These are phyloP conservation scores for Globisporangium alternatum DNA, from an alignment of 352 stramenopile species.

Conservation along the genomic window DNA sequence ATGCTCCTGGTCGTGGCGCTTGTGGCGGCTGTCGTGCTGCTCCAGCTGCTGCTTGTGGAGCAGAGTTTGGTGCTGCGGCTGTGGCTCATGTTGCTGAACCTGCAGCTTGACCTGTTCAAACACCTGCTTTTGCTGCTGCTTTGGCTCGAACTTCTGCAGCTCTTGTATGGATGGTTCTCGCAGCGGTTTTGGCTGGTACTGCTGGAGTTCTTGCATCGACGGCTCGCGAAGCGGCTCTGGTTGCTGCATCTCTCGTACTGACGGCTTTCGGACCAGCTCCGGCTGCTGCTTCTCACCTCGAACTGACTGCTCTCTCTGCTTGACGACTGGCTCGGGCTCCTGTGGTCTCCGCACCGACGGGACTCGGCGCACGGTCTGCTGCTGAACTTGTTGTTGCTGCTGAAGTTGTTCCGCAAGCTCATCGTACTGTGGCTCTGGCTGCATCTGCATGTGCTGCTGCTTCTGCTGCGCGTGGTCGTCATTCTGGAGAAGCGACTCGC, in stretches of 20 bases:
- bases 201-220: background rate
- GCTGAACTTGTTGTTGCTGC: background rate
- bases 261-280: background rate
- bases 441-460: slow-evolving; percentile 2
- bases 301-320: background rate
- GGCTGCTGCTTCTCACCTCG: background rate
- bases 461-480: background rate
- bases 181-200: background rate
- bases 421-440: background rate
- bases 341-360: no score
- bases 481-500: background rate
- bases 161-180: background rate
- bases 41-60: slow-evolving; percentile 31
- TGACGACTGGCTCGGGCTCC: background rate
- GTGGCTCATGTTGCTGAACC: background rate
- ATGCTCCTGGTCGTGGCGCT: background rate
- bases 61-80: slow-evolving; percentile 3
- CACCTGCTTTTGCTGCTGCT: background rate
- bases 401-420: slow-evolving; percentile 1
- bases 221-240: background rate
- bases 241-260: background rate
- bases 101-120: background rate
- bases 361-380: background rate
- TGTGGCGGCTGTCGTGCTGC: slow-evolving; percentile 21
- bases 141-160: background rate